These are phyloP conservation scores for Schizochytrium sp. DNA, from an alignment of 108 stramenopile species.

Conservation along the genomic window DNA sequence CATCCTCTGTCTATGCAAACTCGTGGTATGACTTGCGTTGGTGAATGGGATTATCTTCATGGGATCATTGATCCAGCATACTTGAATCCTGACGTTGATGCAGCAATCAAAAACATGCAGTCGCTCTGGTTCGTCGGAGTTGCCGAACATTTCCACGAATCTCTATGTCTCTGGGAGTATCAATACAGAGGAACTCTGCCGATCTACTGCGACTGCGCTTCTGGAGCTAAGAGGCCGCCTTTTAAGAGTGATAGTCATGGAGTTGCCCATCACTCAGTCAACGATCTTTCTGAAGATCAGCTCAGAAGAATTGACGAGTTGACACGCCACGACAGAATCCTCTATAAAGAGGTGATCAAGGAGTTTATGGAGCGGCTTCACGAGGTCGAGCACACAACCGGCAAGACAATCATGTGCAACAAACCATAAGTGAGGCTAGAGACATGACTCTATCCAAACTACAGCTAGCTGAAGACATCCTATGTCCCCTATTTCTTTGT, in stretches of 20 bases:
- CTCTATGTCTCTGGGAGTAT: constrained; percentile 1
- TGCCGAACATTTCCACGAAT: not conserved
- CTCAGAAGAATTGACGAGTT: not conserved
- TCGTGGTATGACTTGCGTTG: constrained; percentile 15
- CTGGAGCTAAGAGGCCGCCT: not conserved
- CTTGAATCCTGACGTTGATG: not conserved
- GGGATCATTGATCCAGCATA: not conserved
- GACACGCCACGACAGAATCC: not conserved
- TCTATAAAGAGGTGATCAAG: not conserved
- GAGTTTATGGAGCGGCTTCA: constrained; percentile 17
- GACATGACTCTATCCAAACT: not conserved
- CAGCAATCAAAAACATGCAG: not conserved
- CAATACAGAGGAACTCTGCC: not conserved
- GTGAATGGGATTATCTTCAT: constrained; percentile 8
- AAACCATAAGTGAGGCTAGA: not conserved
- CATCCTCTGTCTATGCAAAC: constrained; percentile 18
- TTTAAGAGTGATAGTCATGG: not conserved
- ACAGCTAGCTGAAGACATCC: no score
- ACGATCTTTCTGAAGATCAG: not conserved
- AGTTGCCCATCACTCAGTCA: not conserved
- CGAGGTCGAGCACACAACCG: not conserved
- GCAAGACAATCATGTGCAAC: not conserved
- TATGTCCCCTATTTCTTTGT: no score
- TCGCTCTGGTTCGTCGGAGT: constrained; percentile 6
- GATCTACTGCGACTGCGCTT: not conserved